Conservation (phyloP, 768 basidiomycete genomes). For the Kwoniella botswanensis region DNA sequence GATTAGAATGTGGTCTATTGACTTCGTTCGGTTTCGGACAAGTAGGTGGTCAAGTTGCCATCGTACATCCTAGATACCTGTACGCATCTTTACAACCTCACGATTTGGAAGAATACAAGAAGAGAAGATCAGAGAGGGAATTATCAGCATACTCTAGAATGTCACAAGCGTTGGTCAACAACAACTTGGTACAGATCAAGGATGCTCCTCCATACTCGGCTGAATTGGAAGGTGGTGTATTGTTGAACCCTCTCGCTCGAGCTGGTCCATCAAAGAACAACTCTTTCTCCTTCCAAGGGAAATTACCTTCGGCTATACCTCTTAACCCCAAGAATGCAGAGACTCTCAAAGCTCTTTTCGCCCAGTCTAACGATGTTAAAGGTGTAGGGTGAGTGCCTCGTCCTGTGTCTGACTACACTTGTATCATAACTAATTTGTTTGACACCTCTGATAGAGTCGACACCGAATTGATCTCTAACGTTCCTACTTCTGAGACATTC, state of each 20-base stretch:
- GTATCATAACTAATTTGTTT: constrained; percentile 18
- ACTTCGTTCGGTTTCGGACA: constrained; percentile 83
- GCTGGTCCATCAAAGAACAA: constrained; percentile 75
- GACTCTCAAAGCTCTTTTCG: constrained; percentile 66
- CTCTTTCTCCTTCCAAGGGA: constrained; percentile 77
- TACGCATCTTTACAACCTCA: constrained; percentile 80
- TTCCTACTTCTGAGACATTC: constrained; percentile 89
- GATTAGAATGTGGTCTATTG: constrained; percentile 64
- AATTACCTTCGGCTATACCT: constrained; percentile 63
- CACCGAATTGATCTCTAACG: constrained; percentile 85
- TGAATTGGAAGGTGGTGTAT: constrained; percentile 82
- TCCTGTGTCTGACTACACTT: not conserved
- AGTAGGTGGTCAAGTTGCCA: constrained; percentile 88
- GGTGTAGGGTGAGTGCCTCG: constrained; percentile 69
- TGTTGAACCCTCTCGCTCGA: constrained; percentile 92
- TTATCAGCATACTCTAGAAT: constrained; percentile 60
- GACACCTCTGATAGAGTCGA: constrained; percentile 43
- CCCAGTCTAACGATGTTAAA: constrained; percentile 62
- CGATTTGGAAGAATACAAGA: constrained; percentile 77
- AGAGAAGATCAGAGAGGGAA: constrained; percentile 67
- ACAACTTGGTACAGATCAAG: constrained; percentile 92
- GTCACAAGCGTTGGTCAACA: constrained; percentile 94
- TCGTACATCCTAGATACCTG: constrained; percentile 89
- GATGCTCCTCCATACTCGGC: constrained; percentile 84
- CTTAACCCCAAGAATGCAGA: constrained; percentile 72